Evolutionary conservation across 73 alveolate genomes (phyloP).

Genomic region (Symbiodinium natans): DNA sequence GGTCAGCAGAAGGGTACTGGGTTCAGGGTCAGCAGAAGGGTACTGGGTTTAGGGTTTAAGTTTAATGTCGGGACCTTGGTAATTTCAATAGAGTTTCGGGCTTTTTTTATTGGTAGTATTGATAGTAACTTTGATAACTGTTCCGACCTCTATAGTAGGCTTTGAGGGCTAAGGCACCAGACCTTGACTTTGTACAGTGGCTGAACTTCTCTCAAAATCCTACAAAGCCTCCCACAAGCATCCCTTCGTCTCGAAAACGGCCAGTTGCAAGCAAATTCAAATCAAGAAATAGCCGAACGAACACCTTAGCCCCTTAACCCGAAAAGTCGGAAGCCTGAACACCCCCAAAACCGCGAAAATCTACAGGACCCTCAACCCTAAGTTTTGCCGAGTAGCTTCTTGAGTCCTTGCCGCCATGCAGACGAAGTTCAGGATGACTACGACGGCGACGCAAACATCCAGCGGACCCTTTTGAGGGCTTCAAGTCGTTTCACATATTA

Average conservation of each 20-base stretch:
- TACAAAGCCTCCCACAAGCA: neutral
- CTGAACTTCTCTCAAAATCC: neutral
- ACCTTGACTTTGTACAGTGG: no score
- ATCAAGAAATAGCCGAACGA: neutral
- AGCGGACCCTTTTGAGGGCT: neutral
- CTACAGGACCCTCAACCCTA: neutral
- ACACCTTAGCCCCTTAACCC: neutral
- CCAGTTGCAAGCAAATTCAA: neutral
- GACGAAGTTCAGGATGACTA: neutral
- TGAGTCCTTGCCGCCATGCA: neutral
- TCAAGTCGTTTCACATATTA: neutral
- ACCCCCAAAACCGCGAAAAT: neutral
- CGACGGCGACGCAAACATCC: neutral
- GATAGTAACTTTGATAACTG: neutral
- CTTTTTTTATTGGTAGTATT: no score
- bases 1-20: no score
- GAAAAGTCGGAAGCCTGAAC: neutral
- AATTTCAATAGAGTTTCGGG: no score
- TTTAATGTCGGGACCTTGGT: no score
- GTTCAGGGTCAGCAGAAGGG: no score
- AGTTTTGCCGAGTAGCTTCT: neutral
- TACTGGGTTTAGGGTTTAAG: neutral
- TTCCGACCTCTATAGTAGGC: neutral
- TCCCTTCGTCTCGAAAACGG: neutral
- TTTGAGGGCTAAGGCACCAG: neutral